Evolutionary conservation across 2,329 filamentous ascomycete species (phyloP).

Genomic region (Hymenoscyphus fraxineus): DNA sequence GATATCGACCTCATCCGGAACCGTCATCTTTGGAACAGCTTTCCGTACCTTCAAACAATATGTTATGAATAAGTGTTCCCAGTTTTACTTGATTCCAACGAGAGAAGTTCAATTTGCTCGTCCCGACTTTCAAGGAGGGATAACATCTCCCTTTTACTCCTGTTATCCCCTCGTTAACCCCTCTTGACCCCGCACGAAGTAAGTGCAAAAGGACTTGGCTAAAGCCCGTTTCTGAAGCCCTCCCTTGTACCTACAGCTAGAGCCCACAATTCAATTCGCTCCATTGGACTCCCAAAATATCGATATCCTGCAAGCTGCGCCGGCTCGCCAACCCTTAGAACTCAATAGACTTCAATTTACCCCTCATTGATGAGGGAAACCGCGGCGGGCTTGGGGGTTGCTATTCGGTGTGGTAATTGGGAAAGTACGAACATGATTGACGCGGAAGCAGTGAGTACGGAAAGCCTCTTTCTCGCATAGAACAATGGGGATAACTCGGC

Average conservation of each 20-base stretch:
- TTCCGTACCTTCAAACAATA: neutral
- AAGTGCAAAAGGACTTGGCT: conserved; percentile 6
- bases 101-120: neutral
- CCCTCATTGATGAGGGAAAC: neutral
- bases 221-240: conserved; percentile 4
- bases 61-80: neutral
- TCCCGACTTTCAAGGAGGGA: neutral
- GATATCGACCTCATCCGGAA: conserved; percentile 45
- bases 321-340: neutral
- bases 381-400: neutral
- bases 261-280: conserved; percentile 5
- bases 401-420: neutral
- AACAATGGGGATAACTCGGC: conserved; percentile 20
- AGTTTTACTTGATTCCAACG: neutral
- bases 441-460: neutral
- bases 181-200: conserved; percentile 10
- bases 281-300: neutral
- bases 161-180: neutral
- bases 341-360: neutral
- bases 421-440: neutral
- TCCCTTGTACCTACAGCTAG: neutral
- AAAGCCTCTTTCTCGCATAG: neutral
- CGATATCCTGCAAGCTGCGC: conserved; percentile 8
- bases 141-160: neutral
- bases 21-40: conserved; percentile 25